phyloP scores from a whole-genome alignment of 106 monocot species.

The Vanilla planifolia region DNA sequence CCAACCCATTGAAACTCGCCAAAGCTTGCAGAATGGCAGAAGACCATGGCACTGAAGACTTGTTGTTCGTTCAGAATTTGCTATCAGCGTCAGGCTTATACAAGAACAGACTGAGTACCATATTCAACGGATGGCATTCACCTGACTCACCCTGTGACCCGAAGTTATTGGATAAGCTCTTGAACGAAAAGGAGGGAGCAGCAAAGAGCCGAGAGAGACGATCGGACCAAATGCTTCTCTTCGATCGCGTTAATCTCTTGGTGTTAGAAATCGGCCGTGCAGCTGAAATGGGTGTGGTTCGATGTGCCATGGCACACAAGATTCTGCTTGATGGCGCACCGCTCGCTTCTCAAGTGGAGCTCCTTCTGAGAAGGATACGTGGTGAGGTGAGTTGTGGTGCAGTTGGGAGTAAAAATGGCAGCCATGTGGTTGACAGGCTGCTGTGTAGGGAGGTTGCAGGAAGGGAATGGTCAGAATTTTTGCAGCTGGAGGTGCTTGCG shows the following conservation, averaged over 20 bases:
- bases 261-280: slow-evolving; percentile 19
- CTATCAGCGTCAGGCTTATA: slow-evolving; percentile 36
- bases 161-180: slow-evolving; percentile 33
- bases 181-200: slow-evolving; percentile 34
- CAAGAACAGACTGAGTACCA: slow-evolving; percentile 15
- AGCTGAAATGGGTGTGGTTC: background rate
- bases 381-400: background rate
- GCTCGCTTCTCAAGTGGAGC: slow-evolving; percentile 18
- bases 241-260: slow-evolving; percentile 40
- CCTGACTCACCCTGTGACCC: slow-evolving; percentile 47
- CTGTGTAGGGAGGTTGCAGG: slow-evolving; percentile 38
- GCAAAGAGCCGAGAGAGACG: slow-evolving; percentile 22
- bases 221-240: slow-evolving; percentile 41
- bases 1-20: slow-evolving; percentile 19
- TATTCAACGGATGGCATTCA: slow-evolving; percentile 44
- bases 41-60: slow-evolving; percentile 32
- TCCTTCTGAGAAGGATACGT: slow-evolving; percentile 12
- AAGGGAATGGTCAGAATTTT: slow-evolving; percentile 23
- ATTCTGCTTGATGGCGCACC: background rate
- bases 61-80: slow-evolving; percentile 43
- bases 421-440: slow-evolving; percentile 22
- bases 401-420: slow-evolving; percentile 10
- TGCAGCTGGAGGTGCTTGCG: slow-evolving; percentile 21
- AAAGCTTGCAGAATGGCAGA: slow-evolving; percentile 25
- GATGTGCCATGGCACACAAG: background rate